These are phyloP conservation scores for Marchantia paleacea DNA, from an alignment of 225 moss, liverwort and hornwort species.

Conservation along the genomic window DNA sequence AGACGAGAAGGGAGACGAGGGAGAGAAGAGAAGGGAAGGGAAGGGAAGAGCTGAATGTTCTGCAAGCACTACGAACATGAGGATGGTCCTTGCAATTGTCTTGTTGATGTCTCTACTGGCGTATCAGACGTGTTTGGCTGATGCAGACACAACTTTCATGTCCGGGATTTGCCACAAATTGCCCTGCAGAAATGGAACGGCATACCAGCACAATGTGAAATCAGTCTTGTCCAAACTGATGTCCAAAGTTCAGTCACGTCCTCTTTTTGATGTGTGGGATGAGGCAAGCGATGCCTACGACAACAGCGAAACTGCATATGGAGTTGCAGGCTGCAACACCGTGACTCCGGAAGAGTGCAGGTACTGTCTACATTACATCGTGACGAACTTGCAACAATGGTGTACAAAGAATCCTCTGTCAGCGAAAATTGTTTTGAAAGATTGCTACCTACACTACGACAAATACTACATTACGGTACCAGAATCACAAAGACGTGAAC, in stretches of 20 bases:
- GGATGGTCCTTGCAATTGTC: not conserved
- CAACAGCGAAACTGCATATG: conserved; percentile 32
- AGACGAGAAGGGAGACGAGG: not conserved
- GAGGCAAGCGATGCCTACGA: conserved; percentile 37
- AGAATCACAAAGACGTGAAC: conserved; percentile 6
- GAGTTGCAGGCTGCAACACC: conserved; percentile 24
- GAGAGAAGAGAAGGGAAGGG: not conserved
- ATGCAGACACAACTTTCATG: not conserved
- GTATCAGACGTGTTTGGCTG: not conserved
- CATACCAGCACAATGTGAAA: conserved; percentile 18
- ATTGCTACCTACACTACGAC: conserved; percentile 26
- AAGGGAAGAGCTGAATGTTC: not conserved
- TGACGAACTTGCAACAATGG: conserved; percentile 21
- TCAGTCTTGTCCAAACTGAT: conserved; percentile 14
- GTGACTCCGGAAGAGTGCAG: conserved; percentile 3
- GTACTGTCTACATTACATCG: conserved; percentile 19
- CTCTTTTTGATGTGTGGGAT: conserved; percentile 24
- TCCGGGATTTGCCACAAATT: conserved; percentile 19
- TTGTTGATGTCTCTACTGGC: not conserved
- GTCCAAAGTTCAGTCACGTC: not conserved
- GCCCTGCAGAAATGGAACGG: conserved; percentile 13
- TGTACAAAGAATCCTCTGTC: conserved; percentile 17
- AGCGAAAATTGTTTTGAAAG: conserved; percentile 13
- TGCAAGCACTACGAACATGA: not conserved
- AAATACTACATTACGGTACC: conserved; percentile 23